Base-by-base conservation (phyloP, 1,139 yeast genomes). In the Saccharomyces hybrid region DNA sequence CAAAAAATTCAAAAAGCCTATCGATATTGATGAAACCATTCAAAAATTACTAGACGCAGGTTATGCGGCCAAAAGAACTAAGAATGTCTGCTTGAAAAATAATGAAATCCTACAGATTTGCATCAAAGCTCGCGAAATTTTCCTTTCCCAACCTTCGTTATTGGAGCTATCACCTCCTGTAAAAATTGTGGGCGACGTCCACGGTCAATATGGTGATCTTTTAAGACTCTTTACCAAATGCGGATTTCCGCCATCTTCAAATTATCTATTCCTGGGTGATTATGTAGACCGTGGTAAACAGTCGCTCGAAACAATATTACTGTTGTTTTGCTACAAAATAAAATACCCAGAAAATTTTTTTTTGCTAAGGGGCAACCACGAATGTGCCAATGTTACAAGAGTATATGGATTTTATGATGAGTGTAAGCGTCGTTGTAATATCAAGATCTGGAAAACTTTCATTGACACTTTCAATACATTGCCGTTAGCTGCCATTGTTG, bases 281-380 rank as follows among this genome's bases (percentile, higher is more conserved):
- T 93, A 93, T 69, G 99, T 93, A 49, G 99, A 93, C 73, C 80
- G 99, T 61, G 99, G 99, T 49, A 90, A 91, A 71, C 97, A 93
- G 71, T 84, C 95, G 8, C 75, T 93, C 57, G 99, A 93, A 69
- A 91, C 98, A 0, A 91, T 93, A 27, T 73, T 91, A 59, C 75
- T 93, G 50, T 75, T 93, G 60, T 75, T 93, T 55, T 89, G 97
- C 72, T 93, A 89, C 73, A 93, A 93, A 71, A 91, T 93, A 72
- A 91, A 91, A 69, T 91, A 90, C 68, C 98, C 98, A 0, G 98
- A 93, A 67, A 93, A 93, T 74, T 93, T 93, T 71, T 93, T 93
- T 72, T 70, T 93, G 46, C 76, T 93, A 54, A 78, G 99, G 63
- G 98, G 99, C 14, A 93, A 93, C 71, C 99, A 93, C 72, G 98